Conservation (phyloP, 2,329 filamentous ascomycete species). For the Aspergillus fumigatiaffinis region DNA sequence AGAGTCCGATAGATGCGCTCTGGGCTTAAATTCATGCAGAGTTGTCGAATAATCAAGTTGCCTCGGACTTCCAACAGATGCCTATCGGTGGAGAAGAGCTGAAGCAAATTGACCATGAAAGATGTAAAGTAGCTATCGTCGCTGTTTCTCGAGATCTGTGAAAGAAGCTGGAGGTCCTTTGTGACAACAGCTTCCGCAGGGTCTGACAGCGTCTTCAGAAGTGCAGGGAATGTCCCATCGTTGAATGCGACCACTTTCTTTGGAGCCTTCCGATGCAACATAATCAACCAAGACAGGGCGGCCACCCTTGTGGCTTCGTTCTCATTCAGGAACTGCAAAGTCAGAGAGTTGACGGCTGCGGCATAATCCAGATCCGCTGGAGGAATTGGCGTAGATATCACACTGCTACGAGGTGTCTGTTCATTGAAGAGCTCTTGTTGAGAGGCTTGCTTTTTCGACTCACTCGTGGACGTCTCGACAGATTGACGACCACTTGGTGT, state of each 20-base stretch:
- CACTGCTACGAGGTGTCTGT: constrained; percentile 44
- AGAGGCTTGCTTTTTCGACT: constrained; percentile 28
- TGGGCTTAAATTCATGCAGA: constrained; percentile 87
- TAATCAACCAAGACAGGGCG: constrained; percentile 92
- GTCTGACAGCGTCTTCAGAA: constrained; percentile 94
- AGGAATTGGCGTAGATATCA: constrained; percentile 44
- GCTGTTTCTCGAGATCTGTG: constrained; percentile 92
- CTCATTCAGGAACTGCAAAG: constrained; percentile 89
- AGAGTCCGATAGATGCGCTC: constrained; percentile 94
- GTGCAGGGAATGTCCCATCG: constrained; percentile 91
- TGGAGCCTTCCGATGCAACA: constrained; percentile 94
- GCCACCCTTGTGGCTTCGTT: constrained; percentile 94
- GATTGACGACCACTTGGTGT: constrained; percentile 29
- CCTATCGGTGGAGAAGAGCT: constrained; percentile 91
- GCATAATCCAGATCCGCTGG: constrained; percentile 83
- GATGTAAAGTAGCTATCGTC: constrained; percentile 97
- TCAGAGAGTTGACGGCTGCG: constrained; percentile 88
- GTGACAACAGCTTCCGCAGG: constrained; percentile 94
- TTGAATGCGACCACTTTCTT: constrained; percentile 92
- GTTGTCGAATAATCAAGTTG: constrained; percentile 91
- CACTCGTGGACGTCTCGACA: constrained; percentile 24
- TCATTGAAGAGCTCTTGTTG: constrained; percentile 29
- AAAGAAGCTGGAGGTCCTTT: constrained; percentile 85
- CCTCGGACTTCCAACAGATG: constrained; percentile 86
- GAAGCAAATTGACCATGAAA: constrained; percentile 95